Evolutionary conservation across 192 early-diverging fungal species (phyloP), one percentile per base, ranked within the genome.

Genomic region (Obelidium mucronatum): DNA sequence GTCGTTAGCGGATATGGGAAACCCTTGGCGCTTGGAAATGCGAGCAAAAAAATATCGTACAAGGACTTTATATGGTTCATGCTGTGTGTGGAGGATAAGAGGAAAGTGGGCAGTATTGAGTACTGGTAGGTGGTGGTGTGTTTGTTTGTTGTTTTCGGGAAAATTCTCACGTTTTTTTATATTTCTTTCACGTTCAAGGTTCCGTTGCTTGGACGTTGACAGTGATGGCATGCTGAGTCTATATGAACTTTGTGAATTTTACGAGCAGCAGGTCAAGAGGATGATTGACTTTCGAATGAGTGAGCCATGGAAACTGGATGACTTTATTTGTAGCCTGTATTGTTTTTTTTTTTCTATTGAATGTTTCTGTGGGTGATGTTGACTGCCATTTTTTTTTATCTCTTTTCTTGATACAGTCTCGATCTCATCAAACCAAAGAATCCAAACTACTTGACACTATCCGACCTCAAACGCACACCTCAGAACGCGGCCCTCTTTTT

Each of bases 151-250:
- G 2, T 13, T 31, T 60, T 6, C 8, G 13, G 58, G 58, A 59
- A 5, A 33, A n/a, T 52, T 52, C 51, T 52, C n/a, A 19, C 17
- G 42, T 5, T 11, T 59, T 59, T 13, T 31, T 8, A 33, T 60
- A 26, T 60, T 60, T 52, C 11, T 62, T 35, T 33, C 72, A 24
- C 34, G 33, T 34, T 35, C 4, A 30, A 76, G 75, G 75, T 98
- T 98, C 85, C 88, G 94, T 65, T 95, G 93, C 70, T 85, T 98
- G 80, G 97, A 98, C 78, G 77, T 91, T 17, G 96, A 98, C 78
- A 92, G 92, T 8, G 95, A 97, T 79, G 97, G 97, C 17, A 74
- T 91, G 1, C 80, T 98, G 17, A 89, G 91, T 28, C 85, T 93
- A n/a, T 92, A 93, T 75, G 97, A 98, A 78, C 79, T 98, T 2